A percentile compares a stretch with the other conserved stretches of the same genome.
Evolutionary conservation across 768 basidiomycete species (phyloP).

Genomic region (Leccinum imitatum): DNA sequence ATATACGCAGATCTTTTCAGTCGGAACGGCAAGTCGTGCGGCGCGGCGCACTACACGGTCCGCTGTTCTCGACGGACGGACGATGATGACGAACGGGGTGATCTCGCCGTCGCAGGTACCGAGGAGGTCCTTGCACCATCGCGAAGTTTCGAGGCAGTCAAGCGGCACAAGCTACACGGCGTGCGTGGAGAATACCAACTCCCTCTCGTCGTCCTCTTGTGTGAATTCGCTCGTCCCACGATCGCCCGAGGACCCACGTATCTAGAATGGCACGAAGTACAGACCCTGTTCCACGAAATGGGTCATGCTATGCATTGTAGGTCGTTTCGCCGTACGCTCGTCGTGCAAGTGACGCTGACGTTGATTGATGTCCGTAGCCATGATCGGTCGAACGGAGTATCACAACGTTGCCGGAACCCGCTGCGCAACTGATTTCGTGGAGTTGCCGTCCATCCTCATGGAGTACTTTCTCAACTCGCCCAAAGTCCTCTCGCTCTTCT

Average conservation of each 20-base stretch:
- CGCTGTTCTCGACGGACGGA: conserved; percentile 91
- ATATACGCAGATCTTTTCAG: conserved; percentile 93
- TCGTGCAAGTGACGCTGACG: conserved; percentile 5
- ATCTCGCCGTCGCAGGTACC: conserved; percentile 44
- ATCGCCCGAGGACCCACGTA: conserved; percentile 63
- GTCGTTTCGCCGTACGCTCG: conserved; percentile 31
- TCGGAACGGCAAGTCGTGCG: conserved; percentile 79
- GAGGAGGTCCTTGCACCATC: conserved; percentile 49
- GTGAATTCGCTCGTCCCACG: conserved; percentile 75
- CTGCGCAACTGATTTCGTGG: conserved; percentile 97
- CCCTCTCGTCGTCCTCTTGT: conserved; percentile 88
- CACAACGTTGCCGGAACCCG: conserved; percentile 98
- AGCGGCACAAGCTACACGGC: conserved; percentile 57
- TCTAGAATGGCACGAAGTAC: conserved; percentile 89
- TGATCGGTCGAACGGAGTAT: conserved; percentile 96
- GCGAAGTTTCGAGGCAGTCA: conserved; percentile 60
- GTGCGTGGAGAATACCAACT: conserved; percentile 78
- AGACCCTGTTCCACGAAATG: conserved; percentile 98
- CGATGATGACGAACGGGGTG: conserved; percentile 78
- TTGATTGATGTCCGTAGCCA: conserved; percentile 53
- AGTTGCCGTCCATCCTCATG: conserved; percentile 97
- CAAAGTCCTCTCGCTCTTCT: conserved; percentile 75
- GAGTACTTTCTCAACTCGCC: conserved; percentile 93
- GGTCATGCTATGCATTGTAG: conserved; percentile 99
- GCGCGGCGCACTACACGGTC: conserved; percentile 97